Percentiles rank a stretch among this genome's conserved stretches.
Conservation (phyloP, 805 yeast genomes). For the Wickerhamiella sorbophila region DNA sequence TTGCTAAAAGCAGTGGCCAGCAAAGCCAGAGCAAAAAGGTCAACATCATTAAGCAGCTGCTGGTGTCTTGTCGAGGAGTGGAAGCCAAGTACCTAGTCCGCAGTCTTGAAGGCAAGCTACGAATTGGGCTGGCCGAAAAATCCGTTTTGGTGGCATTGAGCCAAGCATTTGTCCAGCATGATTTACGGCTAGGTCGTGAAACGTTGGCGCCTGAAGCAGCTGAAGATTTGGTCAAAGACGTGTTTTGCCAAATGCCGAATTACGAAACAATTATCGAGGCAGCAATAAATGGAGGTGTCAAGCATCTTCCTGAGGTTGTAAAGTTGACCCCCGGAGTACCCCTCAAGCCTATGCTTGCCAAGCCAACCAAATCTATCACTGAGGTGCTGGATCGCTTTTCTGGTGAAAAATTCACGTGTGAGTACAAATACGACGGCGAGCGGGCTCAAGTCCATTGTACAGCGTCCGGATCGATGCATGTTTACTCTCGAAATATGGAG, state of each 20-base stretch:
- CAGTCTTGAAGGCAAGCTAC: constrained; percentile 78
- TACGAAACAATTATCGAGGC: constrained; percentile 63
- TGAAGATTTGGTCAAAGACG: constrained; percentile 69
- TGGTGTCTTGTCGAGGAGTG: constrained; percentile 69
- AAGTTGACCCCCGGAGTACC: constrained; percentile 85
- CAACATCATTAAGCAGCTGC: constrained; percentile 62
- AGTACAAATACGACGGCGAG: constrained; percentile 95
- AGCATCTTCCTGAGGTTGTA: constrained; percentile 49
- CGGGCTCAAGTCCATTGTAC: constrained; percentile 85
- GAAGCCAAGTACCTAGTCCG: constrained; percentile 88
- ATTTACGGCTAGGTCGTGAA: constrained; percentile 26
- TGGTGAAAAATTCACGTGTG: constrained; percentile 79
- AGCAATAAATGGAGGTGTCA: constrained; percentile 53
- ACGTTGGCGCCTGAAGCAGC: constrained; percentile 43
- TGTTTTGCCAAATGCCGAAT: constrained; percentile 81
- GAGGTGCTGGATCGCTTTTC: constrained; percentile 84
- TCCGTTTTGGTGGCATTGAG: constrained; percentile 75
- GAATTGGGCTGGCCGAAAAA: constrained; percentile 91
- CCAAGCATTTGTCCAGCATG: constrained; percentile 62
- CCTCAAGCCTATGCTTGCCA: constrained; percentile 93
- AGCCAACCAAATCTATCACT: constrained; percentile 87
- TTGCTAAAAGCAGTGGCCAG: constrained; percentile 65
- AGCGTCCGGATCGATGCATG: constrained; percentile 45
- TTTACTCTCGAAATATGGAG: constrained; percentile 90
- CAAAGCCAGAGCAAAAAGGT: constrained; percentile 72